Evolutionary conservation across 2,329 filamentous ascomycete genomes (phyloP), one percentile per base, ranked within the genome.

Genomic region (Sporothrix phasma): DNA sequence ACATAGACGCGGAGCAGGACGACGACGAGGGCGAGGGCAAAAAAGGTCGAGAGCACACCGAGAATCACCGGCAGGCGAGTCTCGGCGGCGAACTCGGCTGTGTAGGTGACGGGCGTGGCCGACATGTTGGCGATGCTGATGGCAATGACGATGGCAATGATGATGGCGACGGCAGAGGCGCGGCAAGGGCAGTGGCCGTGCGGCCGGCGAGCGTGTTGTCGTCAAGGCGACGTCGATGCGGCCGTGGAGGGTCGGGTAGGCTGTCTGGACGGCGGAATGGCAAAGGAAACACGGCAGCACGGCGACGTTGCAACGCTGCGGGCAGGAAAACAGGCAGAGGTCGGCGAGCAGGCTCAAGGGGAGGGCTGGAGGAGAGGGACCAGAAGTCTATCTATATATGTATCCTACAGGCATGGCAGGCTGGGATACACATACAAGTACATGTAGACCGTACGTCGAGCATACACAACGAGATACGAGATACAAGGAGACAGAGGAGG

Each of bases 61-160:
- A 72, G 43, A 24, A 73, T 70, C 62, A 60, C 64, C 3, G 64
- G 65, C 29, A 67, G 60, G 64, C 71, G 71, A 66, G 67, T 71
- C 63, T 73, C 70, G 22, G 67, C 66, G n/a, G 69, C 72, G 29
- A 64, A 65, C 17, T 46, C 68, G 15, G 70, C 46, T 11, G 53
- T 58, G 53, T 58, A 58, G 34, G 53, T 58, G 53, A 58, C 53
- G 4, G n/a, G n/a, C n/a, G 53, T 24, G 31, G 31, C 31, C 31
- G 47, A 53, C 51, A 56, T 56, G 51, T 31, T 19, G 51, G 19
- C 31, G 51, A 56, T 10, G 47, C 26, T n/a, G 34, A 24, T 11
- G 34, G 22, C 22, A 17, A 15, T 19, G 51, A 39, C 51, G 31
- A 56, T 22, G 51, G 13, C 15, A 11, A 2, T 22, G 31, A 31